Base-by-base conservation (phyloP, 2,329 filamentous ascomycete genomes). In the Arthroderma uncinatum region DNA sequence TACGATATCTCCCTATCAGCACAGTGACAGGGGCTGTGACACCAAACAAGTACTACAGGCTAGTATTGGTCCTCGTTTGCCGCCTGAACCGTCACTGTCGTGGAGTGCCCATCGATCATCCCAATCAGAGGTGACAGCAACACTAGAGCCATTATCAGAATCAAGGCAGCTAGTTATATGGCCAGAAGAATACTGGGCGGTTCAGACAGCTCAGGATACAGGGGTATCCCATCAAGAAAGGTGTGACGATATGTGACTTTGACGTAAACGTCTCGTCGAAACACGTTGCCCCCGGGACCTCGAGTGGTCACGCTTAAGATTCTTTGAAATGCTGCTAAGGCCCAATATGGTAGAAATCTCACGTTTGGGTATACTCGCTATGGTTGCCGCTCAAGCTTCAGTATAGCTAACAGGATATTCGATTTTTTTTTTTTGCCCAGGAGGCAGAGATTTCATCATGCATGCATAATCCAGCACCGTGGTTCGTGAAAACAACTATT, bases 401-500 rank as follows among this genome's bases (percentile, higher is more conserved):
- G 28, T 30, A 47, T 47, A 2, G 10, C 12, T 12, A 47, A 28
- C 10, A 8, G 40, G 40, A 21, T 25, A 47, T 25, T 12, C 21
- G 25, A 25, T n/a, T n/a, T n/a, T n/a, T n/a, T n/a, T n/a, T n/a
- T 4, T 21, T 42, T n/a, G 10, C 16, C 23, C 19, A 21, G 4
- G 14, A 10, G 21, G 3, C 21, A n/a, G 44, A 16, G 4, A 28
- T 48, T 30, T 8, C 33, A 25, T 16, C 14, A 30, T 50, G 47
- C 23, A 50, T 28, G 6, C 14, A 12, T 50, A 50, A 33, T n/a
- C 28, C 25, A 48, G 28, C 47, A 9, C n/a, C 12, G 12, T 50
- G 47, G 47, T 50, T 50, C 25, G n/a, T 16, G 23, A 50, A 30
- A 50, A 19, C 47, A 19, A 50, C 47, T 50, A 50, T 50, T 19